Evolutionary conservation across 164 flowering plant species (phyloP).

Genomic region (Protea cynaroides): DNA sequence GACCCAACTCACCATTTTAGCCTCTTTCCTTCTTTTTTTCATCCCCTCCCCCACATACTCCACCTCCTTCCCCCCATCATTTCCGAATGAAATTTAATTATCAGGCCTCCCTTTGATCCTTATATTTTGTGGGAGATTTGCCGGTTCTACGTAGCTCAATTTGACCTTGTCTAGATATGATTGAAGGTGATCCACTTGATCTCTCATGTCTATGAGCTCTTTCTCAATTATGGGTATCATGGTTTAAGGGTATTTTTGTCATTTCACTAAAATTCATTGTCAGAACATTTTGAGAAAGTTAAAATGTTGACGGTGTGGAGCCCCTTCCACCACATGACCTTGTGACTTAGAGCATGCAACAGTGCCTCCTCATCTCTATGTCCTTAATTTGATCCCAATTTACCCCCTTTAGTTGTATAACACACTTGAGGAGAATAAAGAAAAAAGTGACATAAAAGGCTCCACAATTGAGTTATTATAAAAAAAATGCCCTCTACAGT

Average conservation of each 20-base stretch:
- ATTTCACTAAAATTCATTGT: not conserved
- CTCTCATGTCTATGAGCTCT: not conserved
- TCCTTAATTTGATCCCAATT: not conserved
- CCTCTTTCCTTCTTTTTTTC: not conserved
- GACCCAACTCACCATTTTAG: constrained; percentile 9
- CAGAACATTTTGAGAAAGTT: not conserved
- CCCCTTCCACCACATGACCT: not conserved
- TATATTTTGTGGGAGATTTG: constrained; percentile 1
- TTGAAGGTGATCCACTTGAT: constrained; percentile 1
- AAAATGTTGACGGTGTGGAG: not conserved
- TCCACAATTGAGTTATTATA: not conserved
- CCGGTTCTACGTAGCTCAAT: not conserved
- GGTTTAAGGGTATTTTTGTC: no score
- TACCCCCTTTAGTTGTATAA: not conserved
- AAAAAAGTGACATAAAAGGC: not conserved
- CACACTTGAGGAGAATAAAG: not conserved
- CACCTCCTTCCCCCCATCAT: not conserved
- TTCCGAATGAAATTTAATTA: not conserved
- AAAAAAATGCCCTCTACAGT: not conserved
- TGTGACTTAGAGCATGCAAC: not conserved
- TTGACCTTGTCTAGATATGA: not conserved
- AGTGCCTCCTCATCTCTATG: not conserved
- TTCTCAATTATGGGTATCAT: not conserved
- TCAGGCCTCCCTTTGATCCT: not conserved
- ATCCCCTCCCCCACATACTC: not conserved